Evolutionary conservation across 2,329 filamentous ascomycete genomes (phyloP), one percentile per base, ranked within the genome.

Genomic region (Ascochyta koolunga): DNA sequence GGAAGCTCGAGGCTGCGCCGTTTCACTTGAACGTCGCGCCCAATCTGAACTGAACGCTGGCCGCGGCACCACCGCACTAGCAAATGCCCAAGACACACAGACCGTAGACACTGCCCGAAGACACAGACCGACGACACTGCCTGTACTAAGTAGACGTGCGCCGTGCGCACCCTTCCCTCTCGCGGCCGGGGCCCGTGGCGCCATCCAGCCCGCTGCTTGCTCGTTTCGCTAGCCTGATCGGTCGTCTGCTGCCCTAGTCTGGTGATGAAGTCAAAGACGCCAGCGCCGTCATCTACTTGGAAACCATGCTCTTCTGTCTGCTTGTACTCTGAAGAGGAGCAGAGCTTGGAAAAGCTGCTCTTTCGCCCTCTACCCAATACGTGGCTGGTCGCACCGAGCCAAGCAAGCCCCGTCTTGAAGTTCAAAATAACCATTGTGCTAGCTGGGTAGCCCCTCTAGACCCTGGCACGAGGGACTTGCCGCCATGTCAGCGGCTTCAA

Each of bases 161-260:
- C 43, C 22, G 13, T 21, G 22, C 25, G 4, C 37, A 44, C 37
- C 25, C 39, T 42, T 19, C 50, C 50, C 46, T 46, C 48, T 49
- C 32, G 29, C 45, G 52, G 42, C 48, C 55, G 47, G 49, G 42
- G 50, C 57, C 48, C 55, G 47, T 51, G 42, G 50, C 57, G 53
- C 50, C 51, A 51, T 50, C 15, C 39, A 40, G 44, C 39, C 37
- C 51, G 39, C 36, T 48, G 56, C 51, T 47, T 25, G 43, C 39
- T 46, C 8, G 46, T 42, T 29, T 39, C 47, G 42, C 54, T 58
- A 61, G 52, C 58, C 51, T 22, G 29, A 50, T 54, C 49, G 11
- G 55, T 45, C 32, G 40, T n/a, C 50, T 31, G 40, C 33, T 58
- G 58, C 45, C 36, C 47, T 44, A 27, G 50, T 60, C 58, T 60